Conservation (phyloP, 306 rosid species). For the Ochetophila trinervis region DNA sequence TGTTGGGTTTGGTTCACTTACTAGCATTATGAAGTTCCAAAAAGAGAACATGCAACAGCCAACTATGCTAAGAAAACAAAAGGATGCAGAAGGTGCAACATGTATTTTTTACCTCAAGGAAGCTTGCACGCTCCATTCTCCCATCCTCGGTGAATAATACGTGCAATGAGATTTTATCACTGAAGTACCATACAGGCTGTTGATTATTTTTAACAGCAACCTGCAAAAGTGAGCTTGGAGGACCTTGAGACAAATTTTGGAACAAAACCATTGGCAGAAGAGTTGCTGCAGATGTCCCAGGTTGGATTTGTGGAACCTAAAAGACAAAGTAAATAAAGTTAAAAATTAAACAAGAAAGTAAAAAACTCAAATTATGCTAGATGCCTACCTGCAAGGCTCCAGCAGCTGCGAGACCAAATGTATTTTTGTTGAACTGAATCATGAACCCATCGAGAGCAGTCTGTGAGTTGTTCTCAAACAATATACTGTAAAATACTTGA, state of each 20-base stretch:
- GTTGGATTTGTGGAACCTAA: slow-evolving; percentile 82
- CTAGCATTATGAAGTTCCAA: background rate
- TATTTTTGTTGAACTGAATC: slow-evolving; percentile 97
- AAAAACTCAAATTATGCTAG: background rate
- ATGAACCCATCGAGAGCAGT: slow-evolving; percentile 85
- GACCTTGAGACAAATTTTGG: slow-evolving; percentile 96
- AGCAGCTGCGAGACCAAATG: slow-evolving; percentile 94
- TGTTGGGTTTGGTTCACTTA: background rate
- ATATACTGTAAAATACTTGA: slow-evolving; percentile 76
- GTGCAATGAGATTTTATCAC: slow-evolving; percentile 67
- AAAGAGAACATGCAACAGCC: background rate
- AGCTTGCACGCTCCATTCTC: slow-evolving; percentile 84
- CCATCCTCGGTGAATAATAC: slow-evolving; percentile 90
- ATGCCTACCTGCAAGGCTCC: slow-evolving; percentile 75
- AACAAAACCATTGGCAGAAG: slow-evolving; percentile 89
- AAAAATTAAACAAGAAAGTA: slow-evolving; percentile 1
- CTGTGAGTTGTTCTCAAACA: slow-evolving; percentile 84
- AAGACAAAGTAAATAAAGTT: slow-evolving; percentile 22
- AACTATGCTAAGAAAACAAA: background rate
- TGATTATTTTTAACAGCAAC: slow-evolving; percentile 89
- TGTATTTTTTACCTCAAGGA: slow-evolving; percentile 70
- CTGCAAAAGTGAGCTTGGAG: slow-evolving; percentile 86
- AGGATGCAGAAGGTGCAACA: slow-evolving; percentile 2
- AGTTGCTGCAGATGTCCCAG: slow-evolving; percentile 63
- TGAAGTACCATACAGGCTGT: slow-evolving; percentile 96